Conservation (phyloP, 768 basidiomycete species). For the Trametes meyenii region DNA sequence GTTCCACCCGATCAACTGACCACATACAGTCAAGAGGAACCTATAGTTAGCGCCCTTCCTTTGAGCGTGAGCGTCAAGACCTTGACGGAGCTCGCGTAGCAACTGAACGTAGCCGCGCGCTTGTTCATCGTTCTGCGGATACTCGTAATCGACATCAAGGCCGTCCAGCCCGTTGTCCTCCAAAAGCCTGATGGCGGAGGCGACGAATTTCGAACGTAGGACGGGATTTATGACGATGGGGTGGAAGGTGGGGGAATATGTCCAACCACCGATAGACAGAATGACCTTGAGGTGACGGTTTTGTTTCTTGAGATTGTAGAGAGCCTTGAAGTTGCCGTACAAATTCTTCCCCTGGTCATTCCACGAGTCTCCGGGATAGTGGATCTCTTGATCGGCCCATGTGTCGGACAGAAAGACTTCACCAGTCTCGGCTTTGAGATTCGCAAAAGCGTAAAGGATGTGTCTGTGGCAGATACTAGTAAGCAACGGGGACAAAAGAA, state of each 20-base stretch:
- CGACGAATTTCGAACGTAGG: constrained; percentile 77
- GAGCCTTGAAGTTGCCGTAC: constrained; percentile 93
- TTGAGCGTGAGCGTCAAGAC: constrained; percentile 74
- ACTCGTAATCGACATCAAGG: constrained; percentile 92
- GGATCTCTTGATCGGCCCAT: constrained; percentile 98
- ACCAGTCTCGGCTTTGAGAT: constrained; percentile 80
- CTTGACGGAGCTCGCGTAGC: constrained; percentile 71
- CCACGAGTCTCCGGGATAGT: constrained; percentile 95
- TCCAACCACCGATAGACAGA: constrained; percentile 95
- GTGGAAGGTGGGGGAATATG: constrained; percentile 87
- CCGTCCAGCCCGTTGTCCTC: constrained; percentile 95
- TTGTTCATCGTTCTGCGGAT: constrained; percentile 77
- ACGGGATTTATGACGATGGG: constrained; percentile 70
- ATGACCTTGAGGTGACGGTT: constrained; percentile 79
- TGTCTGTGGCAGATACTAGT: constrained; percentile 53
- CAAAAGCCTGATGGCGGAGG: constrained; percentile 73
- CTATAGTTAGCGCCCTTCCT: constrained; percentile 62
- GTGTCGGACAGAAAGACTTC: constrained; percentile 86
- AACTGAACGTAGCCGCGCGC: constrained; percentile 85
- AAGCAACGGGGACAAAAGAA: constrained; percentile 2
- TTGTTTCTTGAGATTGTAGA: constrained; percentile 88
- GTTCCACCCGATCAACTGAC: neutral
- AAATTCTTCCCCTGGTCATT: constrained; percentile 88
- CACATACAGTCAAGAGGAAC: constrained; percentile 74
- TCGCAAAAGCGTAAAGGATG: constrained; percentile 92